Conservation (phyloP, 208 protist species). For the Angomonas ambiguus region DNA sequence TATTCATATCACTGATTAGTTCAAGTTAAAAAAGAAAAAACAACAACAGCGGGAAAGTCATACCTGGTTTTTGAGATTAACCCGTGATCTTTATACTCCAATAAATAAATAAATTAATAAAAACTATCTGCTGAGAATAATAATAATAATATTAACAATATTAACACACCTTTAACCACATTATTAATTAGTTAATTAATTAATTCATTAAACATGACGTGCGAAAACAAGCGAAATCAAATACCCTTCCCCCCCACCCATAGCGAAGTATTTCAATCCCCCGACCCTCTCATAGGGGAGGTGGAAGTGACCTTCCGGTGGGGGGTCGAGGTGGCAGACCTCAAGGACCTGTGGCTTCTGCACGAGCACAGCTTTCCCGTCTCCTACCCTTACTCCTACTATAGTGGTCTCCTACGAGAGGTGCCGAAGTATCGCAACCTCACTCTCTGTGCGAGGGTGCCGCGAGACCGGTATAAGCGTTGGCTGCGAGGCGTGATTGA, state of each 20-base stretch:
- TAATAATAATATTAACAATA: neutral
- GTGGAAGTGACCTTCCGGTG: constrained; percentile 51
- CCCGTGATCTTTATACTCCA: no score
- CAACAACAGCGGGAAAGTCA: no score
- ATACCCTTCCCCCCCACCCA: neutral
- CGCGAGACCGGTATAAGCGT: neutral
- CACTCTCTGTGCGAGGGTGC: constrained; percentile 21
- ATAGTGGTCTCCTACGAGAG: neutral
- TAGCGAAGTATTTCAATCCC: neutral
- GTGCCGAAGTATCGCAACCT: constrained; percentile 1
- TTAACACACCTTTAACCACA: neutral
- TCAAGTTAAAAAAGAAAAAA: no score
- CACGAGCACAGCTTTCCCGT: constrained; percentile 59
- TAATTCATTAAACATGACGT: neutral
- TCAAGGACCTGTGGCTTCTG: constrained; percentile 36
- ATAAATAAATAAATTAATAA: no score
- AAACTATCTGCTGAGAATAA: no score
- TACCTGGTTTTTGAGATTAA: no score
- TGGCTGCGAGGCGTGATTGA: neutral
- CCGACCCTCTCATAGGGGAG: neutral
- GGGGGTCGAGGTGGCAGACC: constrained; percentile 37
- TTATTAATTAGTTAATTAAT: neutral
- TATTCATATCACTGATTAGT: no score
- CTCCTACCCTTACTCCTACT: constrained; percentile 55
- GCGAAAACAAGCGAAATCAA: neutral